Evolutionary conservation across 306 rosid species (phyloP).

Genomic region (Alnus glutinosa): DNA sequence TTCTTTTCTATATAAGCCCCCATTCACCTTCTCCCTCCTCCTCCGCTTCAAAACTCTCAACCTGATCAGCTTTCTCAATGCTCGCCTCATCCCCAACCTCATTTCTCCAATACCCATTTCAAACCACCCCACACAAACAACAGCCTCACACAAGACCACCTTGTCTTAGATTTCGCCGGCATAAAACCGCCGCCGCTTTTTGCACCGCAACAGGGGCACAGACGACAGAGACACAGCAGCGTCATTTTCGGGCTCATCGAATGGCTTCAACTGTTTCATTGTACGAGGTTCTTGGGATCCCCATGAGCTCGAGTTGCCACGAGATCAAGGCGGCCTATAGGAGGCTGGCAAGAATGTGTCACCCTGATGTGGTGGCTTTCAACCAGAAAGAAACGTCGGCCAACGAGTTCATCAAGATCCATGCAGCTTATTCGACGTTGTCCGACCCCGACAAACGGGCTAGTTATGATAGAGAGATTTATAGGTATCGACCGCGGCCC

Average conservation of each 20-base stretch:
- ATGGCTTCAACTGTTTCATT: slow-evolving; percentile 48
- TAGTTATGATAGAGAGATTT: slow-evolving; percentile 45
- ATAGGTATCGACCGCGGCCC: slow-evolving; percentile 1
- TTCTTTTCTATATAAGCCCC: slow-evolving; percentile 29
- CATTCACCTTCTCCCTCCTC: background rate
- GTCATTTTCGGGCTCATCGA: background rate
- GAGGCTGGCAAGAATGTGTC: slow-evolving; percentile 61
- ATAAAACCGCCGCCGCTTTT: slow-evolving; percentile 14
- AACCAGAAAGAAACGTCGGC: slow-evolving; percentile 60
- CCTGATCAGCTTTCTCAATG: background rate
- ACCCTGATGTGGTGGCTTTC: slow-evolving; percentile 70
- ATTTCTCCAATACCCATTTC: slow-evolving; percentile 2
- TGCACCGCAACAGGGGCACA: background rate
- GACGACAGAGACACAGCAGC: background rate
- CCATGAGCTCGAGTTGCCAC: slow-evolving; percentile 41
- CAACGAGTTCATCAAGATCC: slow-evolving; percentile 53
- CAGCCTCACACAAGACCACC: background rate
- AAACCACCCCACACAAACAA: background rate
- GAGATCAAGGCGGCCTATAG: slow-evolving; percentile 73
- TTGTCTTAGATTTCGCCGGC: background rate
- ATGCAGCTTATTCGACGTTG: slow-evolving; percentile 63
- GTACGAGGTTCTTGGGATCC: slow-evolving; percentile 76
- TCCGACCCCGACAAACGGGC: slow-evolving; percentile 77
- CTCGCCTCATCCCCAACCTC: background rate
- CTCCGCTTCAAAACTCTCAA: slow-evolving; percentile 2